Conservation (phyloP, 129 eudicot genomes). For the Chrysanthemum seticuspe region DNA sequence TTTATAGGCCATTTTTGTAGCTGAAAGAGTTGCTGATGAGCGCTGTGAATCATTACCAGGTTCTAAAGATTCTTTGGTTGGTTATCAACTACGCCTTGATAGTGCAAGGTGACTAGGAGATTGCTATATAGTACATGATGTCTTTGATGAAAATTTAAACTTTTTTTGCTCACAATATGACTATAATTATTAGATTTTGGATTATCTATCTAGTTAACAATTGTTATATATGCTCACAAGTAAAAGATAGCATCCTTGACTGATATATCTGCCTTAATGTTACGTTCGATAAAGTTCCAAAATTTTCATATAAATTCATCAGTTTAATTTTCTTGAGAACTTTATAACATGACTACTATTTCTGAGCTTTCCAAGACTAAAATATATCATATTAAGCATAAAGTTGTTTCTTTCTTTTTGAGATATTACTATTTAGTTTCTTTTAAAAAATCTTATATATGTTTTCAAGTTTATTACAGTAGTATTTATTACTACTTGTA, state of each 20-base stretch:
- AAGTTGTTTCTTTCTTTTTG: too few species aligned
- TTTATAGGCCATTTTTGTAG: slow-evolving; percentile 47
- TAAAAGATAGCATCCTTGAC: background rate
- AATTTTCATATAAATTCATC: background rate
- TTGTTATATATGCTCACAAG: slow-evolving; percentile 11
- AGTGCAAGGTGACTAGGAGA: slow-evolving; percentile 76
- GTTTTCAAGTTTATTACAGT: too few species aligned
- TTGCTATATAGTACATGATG: background rate
- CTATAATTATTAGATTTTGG: background rate
- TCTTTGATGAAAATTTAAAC: too few species aligned
- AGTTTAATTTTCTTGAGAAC: too few species aligned
- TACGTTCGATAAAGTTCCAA: background rate
- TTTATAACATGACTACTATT: too few species aligned
- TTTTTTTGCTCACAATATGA: background rate
- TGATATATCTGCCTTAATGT: slow-evolving; percentile 2
- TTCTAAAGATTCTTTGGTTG: slow-evolving; percentile 88
- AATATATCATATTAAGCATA: too few species aligned
- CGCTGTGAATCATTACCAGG: slow-evolving; percentile 93
- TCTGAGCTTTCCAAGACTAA: too few species aligned
- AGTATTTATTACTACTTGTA: too few species aligned
- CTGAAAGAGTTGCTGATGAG: slow-evolving; percentile 96
- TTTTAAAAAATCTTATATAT: too few species aligned
- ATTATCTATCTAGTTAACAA: background rate
- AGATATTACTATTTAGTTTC: too few species aligned
- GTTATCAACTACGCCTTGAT: slow-evolving; percentile 98